Evolutionary conservation across 495 filamentous ascomycete species (phyloP).

Genomic region (Tuber magnatum): DNA sequence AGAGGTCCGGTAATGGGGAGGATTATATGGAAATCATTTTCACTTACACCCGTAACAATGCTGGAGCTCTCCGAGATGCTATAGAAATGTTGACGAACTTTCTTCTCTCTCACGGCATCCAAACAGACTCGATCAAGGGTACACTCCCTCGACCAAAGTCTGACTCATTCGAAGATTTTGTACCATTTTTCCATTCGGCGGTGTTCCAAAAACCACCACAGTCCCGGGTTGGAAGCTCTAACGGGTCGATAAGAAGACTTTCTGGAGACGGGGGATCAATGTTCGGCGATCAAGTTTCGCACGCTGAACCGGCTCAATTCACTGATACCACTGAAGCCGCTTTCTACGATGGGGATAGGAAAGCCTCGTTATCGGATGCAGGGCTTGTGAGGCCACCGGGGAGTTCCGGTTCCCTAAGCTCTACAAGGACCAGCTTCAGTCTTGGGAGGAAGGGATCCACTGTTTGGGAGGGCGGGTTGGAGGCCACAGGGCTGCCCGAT

Average conservation of each 20-base stretch:
- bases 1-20: neutral
- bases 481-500: constrained; percentile 31
- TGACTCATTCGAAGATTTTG: constrained; percentile 93
- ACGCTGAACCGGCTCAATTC: constrained; percentile 26
- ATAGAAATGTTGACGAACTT: constrained; percentile 86
- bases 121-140: constrained; percentile 79
- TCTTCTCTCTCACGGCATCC: constrained; percentile 73
- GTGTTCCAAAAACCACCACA: constrained; percentile 57
- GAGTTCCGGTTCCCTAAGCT: constrained; percentile 24
- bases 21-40: constrained; percentile 41
- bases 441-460: constrained; percentile 30
- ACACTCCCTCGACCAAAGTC: constrained; percentile 93
- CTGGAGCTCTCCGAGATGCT: constrained; percentile 87
- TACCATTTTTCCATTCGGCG: constrained; percentile 94
- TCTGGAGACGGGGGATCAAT: constrained; percentile 31
- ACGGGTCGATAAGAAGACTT: constrained; percentile 27
- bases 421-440: constrained; percentile 25
- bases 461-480: constrained; percentile 28
- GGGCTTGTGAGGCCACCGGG: constrained; percentile 21
- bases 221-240: constrained; percentile 13
- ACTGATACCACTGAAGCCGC: constrained; percentile 32
- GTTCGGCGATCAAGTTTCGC: constrained; percentile 20
- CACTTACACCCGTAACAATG: constrained; percentile 92
- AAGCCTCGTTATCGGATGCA: constrained; percentile 29
- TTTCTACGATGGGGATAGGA: constrained; percentile 34